Conservation (phyloP, 1,284 basidiomycete species). For the Trametes versicolor region DNA sequence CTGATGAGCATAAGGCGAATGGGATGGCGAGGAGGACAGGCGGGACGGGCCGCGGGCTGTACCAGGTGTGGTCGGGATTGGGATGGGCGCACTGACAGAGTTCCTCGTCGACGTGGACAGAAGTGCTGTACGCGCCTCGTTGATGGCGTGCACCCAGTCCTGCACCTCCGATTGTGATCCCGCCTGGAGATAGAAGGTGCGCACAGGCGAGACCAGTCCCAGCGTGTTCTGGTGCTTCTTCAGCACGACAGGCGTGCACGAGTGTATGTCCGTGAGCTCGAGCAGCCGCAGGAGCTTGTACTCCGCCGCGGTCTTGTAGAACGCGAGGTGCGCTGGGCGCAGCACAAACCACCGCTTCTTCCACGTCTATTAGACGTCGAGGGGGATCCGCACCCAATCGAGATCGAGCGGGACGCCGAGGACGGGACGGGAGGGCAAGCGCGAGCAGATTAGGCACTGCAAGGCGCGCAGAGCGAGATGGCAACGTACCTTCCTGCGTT, state of each 20-base stretch:
- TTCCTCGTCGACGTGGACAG: slow-evolving; percentile 67
- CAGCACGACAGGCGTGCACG: slow-evolving; percentile 87
- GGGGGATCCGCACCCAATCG: slow-evolving; percentile 29
- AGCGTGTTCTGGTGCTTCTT: slow-evolving; percentile 94
- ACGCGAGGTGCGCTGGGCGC: slow-evolving; percentile 90
- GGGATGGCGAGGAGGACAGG: slow-evolving; percentile 48
- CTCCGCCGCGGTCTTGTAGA: slow-evolving; percentile 96
- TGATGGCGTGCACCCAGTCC: slow-evolving; percentile 88
- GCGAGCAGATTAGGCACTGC: slow-evolving; percentile 26
- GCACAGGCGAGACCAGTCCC: slow-evolving; percentile 89
- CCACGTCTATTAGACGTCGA: slow-evolving; percentile 76
- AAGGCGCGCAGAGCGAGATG: slow-evolving; percentile 17
- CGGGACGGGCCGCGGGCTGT: slow-evolving; percentile 27
- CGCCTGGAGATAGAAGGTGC: slow-evolving; percentile 96
- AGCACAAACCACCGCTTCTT: slow-evolving; percentile 99
- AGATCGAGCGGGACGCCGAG: slow-evolving; percentile 25
- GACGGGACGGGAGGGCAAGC: slow-evolving; percentile 16
- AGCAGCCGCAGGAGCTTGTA: slow-evolving; percentile 93
- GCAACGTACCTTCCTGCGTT: slow-evolving; percentile 87
- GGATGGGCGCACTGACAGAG: slow-evolving; percentile 54
- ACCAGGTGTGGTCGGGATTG: slow-evolving; percentile 56
- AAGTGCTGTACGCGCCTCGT: slow-evolving; percentile 76
- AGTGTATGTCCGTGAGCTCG: slow-evolving; percentile 90
- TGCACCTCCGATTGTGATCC: slow-evolving; percentile 76
- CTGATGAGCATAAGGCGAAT: slow-evolving; percentile 44